A percentile compares a stretch with the other conserved stretches of the same genome.
phyloP scores from a whole-genome alignment of 2,329 filamentous ascomycete species.

The Hyphodiscus sp. region DNA sequence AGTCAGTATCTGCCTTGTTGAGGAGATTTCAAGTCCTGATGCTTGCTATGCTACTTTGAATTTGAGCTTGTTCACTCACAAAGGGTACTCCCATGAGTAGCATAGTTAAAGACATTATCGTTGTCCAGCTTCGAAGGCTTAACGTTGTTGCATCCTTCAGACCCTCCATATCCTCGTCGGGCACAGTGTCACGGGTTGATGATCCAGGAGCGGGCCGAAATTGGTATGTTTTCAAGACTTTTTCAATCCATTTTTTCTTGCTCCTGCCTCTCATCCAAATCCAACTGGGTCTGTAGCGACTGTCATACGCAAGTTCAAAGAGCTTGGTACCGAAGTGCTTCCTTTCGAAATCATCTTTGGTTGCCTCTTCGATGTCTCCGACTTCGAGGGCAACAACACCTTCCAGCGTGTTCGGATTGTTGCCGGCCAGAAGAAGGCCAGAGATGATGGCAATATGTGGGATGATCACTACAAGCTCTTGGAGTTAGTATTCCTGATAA shows the following conservation, averaged over 20 bases:
- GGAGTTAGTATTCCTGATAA: background rate
- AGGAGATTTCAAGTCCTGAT: too few relatives aligned
- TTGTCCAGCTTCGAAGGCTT: constrained; percentile 9
- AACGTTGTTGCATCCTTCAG: constrained; percentile 9
- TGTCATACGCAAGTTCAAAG: constrained; percentile 14
- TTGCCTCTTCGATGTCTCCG: constrained; percentile 8
- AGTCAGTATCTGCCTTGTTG: too few relatives aligned
- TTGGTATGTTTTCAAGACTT: constrained; percentile 11
- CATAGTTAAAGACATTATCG: constrained; percentile 13
- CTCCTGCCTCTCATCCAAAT: constrained; percentile 13
- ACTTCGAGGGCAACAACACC: constrained; percentile 15
- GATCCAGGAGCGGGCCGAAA: constrained; percentile 2
- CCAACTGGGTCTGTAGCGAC: constrained; percentile 13
- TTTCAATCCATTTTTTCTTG: constrained; percentile 12
- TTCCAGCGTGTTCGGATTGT: constrained; percentile 17
- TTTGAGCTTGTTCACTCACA: background rate
- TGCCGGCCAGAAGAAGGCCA: constrained; percentile 16
- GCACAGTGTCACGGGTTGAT: background rate
- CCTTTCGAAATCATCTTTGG: background rate
- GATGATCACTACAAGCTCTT: constrained; percentile 5
- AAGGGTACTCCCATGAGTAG: constrained; percentile 18
- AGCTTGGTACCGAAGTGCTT: constrained; percentile 1
- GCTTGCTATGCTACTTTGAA: too few relatives aligned
- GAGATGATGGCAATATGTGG: constrained; percentile 15
- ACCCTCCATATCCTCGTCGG: constrained; percentile 12